phyloP scores from a whole-genome alignment of 2,329 filamentous ascomycete species.

The Nemania sp. region DNA sequence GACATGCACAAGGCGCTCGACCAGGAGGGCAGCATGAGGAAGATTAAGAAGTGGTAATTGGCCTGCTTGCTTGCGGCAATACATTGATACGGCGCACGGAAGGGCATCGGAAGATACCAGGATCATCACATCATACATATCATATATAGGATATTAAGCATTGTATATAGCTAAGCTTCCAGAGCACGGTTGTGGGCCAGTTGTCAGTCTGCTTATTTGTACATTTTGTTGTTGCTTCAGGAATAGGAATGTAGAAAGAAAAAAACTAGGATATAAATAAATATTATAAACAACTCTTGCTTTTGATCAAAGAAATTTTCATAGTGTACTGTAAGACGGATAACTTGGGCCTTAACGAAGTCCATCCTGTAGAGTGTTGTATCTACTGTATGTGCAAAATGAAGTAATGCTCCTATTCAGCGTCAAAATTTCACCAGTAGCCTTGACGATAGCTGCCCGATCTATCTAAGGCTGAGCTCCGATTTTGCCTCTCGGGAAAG shows the following conservation, averaged over 20 bases:
- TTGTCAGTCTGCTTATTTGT: background rate
- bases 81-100: slow-evolving; percentile 1
- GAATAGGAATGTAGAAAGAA: background rate
- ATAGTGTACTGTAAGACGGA: too few species aligned
- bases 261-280: background rate
- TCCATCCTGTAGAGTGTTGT: background rate
- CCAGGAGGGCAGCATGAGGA: slow-evolving; percentile 87
- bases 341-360: too few species aligned
- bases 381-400: too few species aligned
- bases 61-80: background rate
- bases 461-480: too few species aligned
- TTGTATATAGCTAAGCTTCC: background rate
- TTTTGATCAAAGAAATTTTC: too few species aligned
- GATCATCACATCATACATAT: background rate
- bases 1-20: slow-evolving; percentile 88
- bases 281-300: too few species aligned
- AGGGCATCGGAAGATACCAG: slow-evolving; percentile 3
- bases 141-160: background rate
- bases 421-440: too few species aligned
- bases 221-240: background rate
- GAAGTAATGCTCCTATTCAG: too few species aligned
- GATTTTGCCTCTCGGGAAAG: too few species aligned
- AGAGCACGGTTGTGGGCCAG: background rate
- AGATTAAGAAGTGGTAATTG: slow-evolving; percentile 73
- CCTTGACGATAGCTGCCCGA: too few species aligned